Evolutionary conservation across 2,329 filamentous ascomycete species (phyloP), one percentile per base, ranked within the genome.

Genomic region (Trichoderma gracile): DNA sequence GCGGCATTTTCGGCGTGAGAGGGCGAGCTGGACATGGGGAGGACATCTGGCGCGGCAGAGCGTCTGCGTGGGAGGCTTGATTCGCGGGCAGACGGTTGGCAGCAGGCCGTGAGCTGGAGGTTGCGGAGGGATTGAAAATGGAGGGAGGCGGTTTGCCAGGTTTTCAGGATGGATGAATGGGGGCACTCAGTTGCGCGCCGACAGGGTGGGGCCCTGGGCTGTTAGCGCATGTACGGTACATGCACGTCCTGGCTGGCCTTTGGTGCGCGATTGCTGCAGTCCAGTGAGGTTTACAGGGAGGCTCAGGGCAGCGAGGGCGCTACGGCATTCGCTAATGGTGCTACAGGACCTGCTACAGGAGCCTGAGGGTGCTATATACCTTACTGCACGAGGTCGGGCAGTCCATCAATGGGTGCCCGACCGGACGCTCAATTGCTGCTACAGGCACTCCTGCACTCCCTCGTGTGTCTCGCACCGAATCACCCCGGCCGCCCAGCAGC

Each of bases 21-120:
- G 75, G 77, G 77, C 78, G 78, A 77, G 74, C 75, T 82, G 78
- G 82, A 85, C 83, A 86, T 86, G 83, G 81, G 82, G 78, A 77
- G 76, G 78, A 82, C 83, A 85, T 85, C 77, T 80, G 81, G 79
- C 78, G 75, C 68, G 68, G 69, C 68, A 71, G 69, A 62, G 69
- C 68, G 67, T 67, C 68, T 64, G 67, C 68, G 67, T 69, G 67
- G 66, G 54, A 69, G 63, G 63, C 61, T 66, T 63, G 66, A 68
- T 69, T 69, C 68, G 69, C 62, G 66, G 33, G 67, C 53, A 67
- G 67, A 66, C 60, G 67, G 57, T 67, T 63, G 68, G 47, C 54
- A 67, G 60, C 46, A 38, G 56, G 53, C 19, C 30, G 64, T 57
- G 61, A 64, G 67, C 66, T 67, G 66, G 65, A 59, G 65, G 68